Percentiles rank a stretch among this genome's conserved stretches.
These are phyloP conservation scores for Wickerhamiella bombiphila DNA, from an alignment of 805 yeast genomes.

Conservation along the genomic window DNA sequence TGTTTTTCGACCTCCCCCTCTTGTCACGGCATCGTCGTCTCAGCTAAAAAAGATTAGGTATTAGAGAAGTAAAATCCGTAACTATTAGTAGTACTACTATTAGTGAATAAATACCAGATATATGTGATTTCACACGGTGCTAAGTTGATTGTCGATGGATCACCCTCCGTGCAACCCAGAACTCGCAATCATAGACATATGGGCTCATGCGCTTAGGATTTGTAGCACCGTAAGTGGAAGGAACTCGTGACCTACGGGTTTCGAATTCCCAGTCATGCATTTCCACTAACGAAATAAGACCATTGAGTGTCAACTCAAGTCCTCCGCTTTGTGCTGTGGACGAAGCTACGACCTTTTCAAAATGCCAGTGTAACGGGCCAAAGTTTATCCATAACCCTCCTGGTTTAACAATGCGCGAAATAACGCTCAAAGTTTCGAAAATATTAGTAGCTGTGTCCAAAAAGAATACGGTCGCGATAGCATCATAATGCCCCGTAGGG, in stretches of 20 bases:
- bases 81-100: too few species aligned
- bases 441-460: slow-evolving; percentile 82
- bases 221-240: slow-evolving; percentile 36
- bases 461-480: slow-evolving; percentile 45
- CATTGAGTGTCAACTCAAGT: slow-evolving; percentile 44
- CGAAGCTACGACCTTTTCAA: slow-evolving; percentile 33
- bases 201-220: slow-evolving; percentile 38
- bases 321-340: slow-evolving; percentile 27
- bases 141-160: neutral
- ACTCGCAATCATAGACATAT: slow-evolving; percentile 48
- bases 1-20: too few species aligned
- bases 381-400: slow-evolving; percentile 64
- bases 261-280: slow-evolving; percentile 38
- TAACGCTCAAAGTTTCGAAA: slow-evolving; percentile 53
- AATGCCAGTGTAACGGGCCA: slow-evolving; percentile 64
- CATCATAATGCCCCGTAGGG: slow-evolving; percentile 21
- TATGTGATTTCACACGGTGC: too few species aligned
- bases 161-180: slow-evolving; percentile 42
- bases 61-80: too few species aligned
- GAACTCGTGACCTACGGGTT: slow-evolving; percentile 30
- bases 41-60: too few species aligned
- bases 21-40: too few species aligned
- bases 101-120: too few species aligned
- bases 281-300: slow-evolving; percentile 33
- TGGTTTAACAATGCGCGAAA: slow-evolving; percentile 34